Percentiles rank a stretch among this genome's conserved stretches.
Evolutionary conservation across 192 early-diverging fungal genomes (phyloP).

Genomic region (Martensiomyces pterosporus): DNA sequence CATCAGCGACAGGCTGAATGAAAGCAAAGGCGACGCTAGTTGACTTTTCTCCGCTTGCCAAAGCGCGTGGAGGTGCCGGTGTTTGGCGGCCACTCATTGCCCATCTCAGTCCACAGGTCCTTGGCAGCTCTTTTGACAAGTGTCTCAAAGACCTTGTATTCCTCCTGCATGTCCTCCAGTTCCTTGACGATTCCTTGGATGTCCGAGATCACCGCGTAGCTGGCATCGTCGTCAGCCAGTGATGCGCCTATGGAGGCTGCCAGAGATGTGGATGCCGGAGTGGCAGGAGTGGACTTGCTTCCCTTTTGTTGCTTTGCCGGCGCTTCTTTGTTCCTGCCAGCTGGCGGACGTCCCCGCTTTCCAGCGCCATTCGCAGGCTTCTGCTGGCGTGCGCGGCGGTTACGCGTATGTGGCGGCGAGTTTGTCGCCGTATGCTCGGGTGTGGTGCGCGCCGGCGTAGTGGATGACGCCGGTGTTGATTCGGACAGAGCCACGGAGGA

Average conservation of each 20-base stretch:
- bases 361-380: slow-evolving; percentile 3
- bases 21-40: slow-evolving; percentile 1
- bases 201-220: not conserved
- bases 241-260: slow-evolving; percentile 4
- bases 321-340: slow-evolving; percentile 1
- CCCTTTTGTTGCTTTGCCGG: slow-evolving; percentile 2
- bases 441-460: too few relatives aligned
- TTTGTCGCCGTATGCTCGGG: too few relatives aligned
- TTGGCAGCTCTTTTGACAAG: slow-evolving; percentile 35
- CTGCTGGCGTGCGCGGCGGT: not conserved
- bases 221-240: not conserved
- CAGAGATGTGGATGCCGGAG: slow-evolving; percentile 13
- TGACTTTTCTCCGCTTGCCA: slow-evolving; percentile 37
- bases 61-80: slow-evolving; percentile 28
- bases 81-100: slow-evolving; percentile 46
- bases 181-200: slow-evolving; percentile 14
- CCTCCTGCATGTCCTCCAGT: slow-evolving; percentile 38
- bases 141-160: slow-evolving; percentile 22
- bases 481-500: too few relatives aligned
- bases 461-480: too few relatives aligned
- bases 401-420: too few relatives aligned
- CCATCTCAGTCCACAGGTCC: slow-evolving; percentile 39
- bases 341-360: slow-evolving; percentile 17
- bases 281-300: not conserved
- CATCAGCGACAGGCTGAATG: too few relatives aligned